phyloP scores from a whole-genome alignment of 116 monocot genomes.

The Cymodocea nodosa region DNA sequence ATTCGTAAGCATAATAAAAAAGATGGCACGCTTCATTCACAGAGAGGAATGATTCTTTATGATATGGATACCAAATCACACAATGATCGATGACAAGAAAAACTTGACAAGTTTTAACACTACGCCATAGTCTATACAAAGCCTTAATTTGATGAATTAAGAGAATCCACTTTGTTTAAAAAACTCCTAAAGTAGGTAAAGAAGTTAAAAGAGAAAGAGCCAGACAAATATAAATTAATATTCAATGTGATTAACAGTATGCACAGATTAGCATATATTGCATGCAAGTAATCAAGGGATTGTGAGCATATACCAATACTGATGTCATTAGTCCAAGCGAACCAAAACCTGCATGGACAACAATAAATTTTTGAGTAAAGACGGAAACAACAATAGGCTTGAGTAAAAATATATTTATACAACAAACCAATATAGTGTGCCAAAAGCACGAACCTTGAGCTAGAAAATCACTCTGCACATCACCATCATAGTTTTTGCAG shows the following conservation, averaged over 20 bases:
- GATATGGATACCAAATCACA: too few relatives aligned
- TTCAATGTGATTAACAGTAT: neutral
- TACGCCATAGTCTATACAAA: too few relatives aligned
- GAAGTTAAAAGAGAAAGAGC: neutral
- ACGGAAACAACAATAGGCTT: neutral
- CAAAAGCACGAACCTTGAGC: conserved; percentile 66
- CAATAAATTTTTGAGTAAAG: conserved; percentile 2
- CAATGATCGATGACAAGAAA: too few relatives aligned
- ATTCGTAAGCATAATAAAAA: too few relatives aligned
- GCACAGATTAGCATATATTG: neutral
- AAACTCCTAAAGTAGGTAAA: too few relatives aligned
- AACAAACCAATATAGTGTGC: neutral
- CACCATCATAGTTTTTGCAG: conserved; percentile 98
- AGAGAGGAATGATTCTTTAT: too few relatives aligned
- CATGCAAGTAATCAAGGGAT: neutral
- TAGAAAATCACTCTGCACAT: conserved; percentile 98
- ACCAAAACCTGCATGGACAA: conserved; percentile 59
- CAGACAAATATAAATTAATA: neutral
- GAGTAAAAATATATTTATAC: neutral
- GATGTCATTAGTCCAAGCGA: conserved; percentile 93
- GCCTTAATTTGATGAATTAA: too few relatives aligned
- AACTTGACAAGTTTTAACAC: too few relatives aligned
- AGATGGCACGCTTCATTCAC: too few relatives aligned
- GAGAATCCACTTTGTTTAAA: too few relatives aligned
- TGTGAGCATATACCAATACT: conserved; percentile 55